Base-by-base conservation (phyloP, 1,284 basidiomycete species). In the Fomitopsis pinicola region DNA sequence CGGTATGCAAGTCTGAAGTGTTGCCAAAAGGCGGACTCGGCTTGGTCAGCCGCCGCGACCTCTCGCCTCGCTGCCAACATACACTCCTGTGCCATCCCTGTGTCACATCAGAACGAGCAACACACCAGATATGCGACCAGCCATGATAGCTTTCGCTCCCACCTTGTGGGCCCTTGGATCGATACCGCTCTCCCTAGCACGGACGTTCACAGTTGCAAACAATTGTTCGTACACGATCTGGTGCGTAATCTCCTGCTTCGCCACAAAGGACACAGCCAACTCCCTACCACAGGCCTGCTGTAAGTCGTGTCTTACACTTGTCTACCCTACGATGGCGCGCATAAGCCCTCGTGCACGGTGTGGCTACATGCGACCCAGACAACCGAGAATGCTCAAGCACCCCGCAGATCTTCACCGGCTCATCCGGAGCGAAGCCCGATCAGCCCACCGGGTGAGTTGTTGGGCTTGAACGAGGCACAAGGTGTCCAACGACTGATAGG, bases 201-300 rank as follows among this genome's bases (percentile, higher is more conserved):
- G 70, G 8, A 69, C 67, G 5, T 75, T 76, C 62, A 76, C 73
- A 0, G 71, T 76, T 2, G 55, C 65, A 30, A 76, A 76, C 52
- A 59, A 65, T 10, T 76, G 75, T 59, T 64, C 74, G 0, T 76
- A 73, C 59, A 76, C 74, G 17, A 71, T 76, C 57, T 76, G 75
- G 75, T 71, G 60, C 33, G 72, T 65, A 14, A 17, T 44, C 19
- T 17, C 5, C 38, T 14, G 33, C 53, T 8, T 14, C 7, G n/a
- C n/a, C 55, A 2, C 58, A 22, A 22, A 22, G 14, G 10, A 14
- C 12, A n/a, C 3, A 30, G 7, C 36, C 19, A 50, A 35, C n/a
- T 1, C 5, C 19, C 8, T n/a, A 28, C 59, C 3, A 52, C 30
- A 73, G 72, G 72, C 72, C 72, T 30, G 72, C 71, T 22, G 72